Evolutionary conservation across 164 flowering plant species (phyloP), one percentile per base, ranked within the genome.

Genomic region (Amborella trichopoda): DNA sequence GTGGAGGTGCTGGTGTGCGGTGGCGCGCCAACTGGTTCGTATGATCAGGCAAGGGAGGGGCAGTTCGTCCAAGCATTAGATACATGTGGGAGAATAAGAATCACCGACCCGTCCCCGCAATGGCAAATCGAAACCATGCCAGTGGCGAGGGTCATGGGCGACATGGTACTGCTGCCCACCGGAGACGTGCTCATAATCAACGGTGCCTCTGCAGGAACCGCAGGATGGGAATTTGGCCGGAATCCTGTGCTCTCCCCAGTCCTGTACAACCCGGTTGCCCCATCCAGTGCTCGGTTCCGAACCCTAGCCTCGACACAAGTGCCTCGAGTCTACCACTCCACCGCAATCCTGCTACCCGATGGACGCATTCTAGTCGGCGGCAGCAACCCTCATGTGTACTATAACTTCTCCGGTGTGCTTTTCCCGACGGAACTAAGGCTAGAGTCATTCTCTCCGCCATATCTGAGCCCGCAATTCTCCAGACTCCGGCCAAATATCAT

Each of bases 71-170:
- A 9, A 1, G 83, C 77, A 1, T 47, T 74, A 1, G 22, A 49
- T 33, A 65, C 77, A 6, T 77, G 83, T 30, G 83, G 64, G 10
- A 48, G 83, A 27, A 67, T 77, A 26, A 68, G 43, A 38, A 59
- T 77, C 58, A 56, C 70, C 9, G 79, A 72, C 40, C 27, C 53
- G 12, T 32, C 66, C 4, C 77, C 80, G 0, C n/a, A 38, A n/a
- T 77, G 83, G 80, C 14, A 23, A 17, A 53, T 74, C 68, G 83
- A 77, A 61, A 65, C 67, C 8, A 77, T 74, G 83, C 80, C 80
- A 5, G 0, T 45, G 13, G 37, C 69, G 10, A 61, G 83, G 16
- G 70, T 58, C 25, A 74, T 77, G 80, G 74, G 80, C 1, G 83
- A 77, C 61, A 77, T 77, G 83, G 28, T 70, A 3, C 20, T 74